Percentiles rank a stretch among this genome's conserved stretches.
Evolutionary conservation across 2,329 filamentous ascomycete species (phyloP).

Genomic region (Cercospora nicotianae): DNA sequence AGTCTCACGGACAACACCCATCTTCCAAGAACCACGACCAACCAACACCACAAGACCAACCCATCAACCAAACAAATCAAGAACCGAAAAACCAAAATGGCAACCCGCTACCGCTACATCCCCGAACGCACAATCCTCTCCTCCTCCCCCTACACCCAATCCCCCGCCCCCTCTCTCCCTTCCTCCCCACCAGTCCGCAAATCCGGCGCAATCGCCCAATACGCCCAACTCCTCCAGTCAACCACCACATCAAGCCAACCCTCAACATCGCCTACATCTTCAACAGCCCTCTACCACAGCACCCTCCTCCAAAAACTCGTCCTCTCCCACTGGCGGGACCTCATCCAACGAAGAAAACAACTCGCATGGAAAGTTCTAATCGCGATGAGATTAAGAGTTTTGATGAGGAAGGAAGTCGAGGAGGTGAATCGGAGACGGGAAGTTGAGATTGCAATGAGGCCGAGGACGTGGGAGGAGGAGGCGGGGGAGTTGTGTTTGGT

Average conservation of each 20-base stretch:
- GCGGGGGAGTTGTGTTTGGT: constrained; percentile 17
- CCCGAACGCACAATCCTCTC: constrained; percentile 5
- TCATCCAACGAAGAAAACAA: constrained; percentile 1
- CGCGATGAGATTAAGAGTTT: constrained; percentile 7
- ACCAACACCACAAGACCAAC: not conserved
- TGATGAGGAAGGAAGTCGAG: not conserved
- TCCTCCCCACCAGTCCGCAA: not conserved
- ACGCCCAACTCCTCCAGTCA: constrained; percentile 1
- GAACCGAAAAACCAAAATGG: constrained; percentile 2
- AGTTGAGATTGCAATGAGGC: not conserved
- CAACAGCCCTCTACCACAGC: constrained; percentile 3
- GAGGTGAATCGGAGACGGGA: not conserved
- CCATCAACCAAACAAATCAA: not conserved
- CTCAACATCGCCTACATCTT: not conserved
- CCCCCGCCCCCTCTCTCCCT: not conserved
- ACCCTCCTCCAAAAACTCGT: constrained; percentile 9
- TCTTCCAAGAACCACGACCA: not conserved
- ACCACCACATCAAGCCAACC: not conserved
- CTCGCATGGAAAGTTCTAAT: constrained; percentile 13
- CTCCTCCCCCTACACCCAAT: not conserved
- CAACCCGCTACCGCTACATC: constrained; percentile 18
- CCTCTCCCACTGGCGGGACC: constrained; percentile 4
- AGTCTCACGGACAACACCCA: not conserved
- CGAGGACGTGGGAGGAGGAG: constrained; percentile 14
- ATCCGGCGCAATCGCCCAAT: constrained; percentile 8